Evolutionary conservation across 768 basidiomycete species (phyloP).

Genomic region (Suillus variegatus): DNA sequence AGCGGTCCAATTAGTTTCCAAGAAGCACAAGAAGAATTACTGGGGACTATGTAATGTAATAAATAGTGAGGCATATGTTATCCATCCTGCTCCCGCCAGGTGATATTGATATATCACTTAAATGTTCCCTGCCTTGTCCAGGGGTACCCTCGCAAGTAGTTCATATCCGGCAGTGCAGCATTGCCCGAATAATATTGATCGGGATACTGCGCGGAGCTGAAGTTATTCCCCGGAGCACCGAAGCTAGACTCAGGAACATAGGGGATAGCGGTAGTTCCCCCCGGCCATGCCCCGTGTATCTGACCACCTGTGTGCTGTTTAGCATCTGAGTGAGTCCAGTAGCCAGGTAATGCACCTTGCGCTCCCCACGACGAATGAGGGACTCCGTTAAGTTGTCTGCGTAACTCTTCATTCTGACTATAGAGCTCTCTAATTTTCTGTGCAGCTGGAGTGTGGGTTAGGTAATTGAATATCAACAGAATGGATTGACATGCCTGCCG

Average conservation of each 20-base stretch:
- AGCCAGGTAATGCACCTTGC: neutral
- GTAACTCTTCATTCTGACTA: neutral
- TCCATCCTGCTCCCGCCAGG: neutral
- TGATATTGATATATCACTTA: neutral
- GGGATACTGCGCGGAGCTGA: neutral
- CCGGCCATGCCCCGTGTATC: neutral
- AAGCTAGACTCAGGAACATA: neutral
- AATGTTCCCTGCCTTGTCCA: neutral
- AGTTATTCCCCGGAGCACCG: neutral
- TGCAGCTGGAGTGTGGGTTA: neutral
- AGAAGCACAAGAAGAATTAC: neutral
- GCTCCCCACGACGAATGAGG: neutral
- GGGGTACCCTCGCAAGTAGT: neutral
- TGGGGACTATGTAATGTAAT: neutral
- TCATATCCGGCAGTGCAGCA: neutral
- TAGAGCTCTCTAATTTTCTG: neutral
- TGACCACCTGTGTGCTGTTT: neutral
- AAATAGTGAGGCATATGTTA: neutral
- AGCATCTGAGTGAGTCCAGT: neutral
- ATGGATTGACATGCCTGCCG: conserved; percentile 15
- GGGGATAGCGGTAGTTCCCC: neutral
- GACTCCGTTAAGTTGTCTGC: neutral
- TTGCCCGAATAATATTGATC: neutral
- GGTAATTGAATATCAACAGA: neutral
- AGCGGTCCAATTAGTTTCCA: neutral